A percentile compares a stretch with the other conserved stretches of the same genome.
Evolutionary conservation across 306 rosid species (phyloP).

Genomic region (Rubus idaeus): DNA sequence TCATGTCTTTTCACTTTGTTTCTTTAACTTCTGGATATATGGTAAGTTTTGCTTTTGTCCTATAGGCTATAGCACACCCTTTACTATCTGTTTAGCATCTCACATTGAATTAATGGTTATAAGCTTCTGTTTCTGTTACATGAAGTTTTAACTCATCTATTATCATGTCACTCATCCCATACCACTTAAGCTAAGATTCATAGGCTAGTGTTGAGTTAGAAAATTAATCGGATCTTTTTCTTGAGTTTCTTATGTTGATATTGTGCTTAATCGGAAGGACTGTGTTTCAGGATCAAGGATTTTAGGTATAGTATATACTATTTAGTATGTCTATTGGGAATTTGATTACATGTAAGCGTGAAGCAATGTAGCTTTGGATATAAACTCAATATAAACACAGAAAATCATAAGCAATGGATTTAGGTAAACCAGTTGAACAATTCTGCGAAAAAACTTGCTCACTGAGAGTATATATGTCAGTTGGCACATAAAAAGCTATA

Average conservation of each 20-base stretch:
- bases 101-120: background rate
- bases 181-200: background rate
- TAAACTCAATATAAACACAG: background rate
- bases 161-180: background rate
- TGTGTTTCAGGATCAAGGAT: background rate
- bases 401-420: background rate
- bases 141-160: background rate
- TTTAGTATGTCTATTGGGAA: background rate
- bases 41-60: background rate
- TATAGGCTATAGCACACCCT: background rate
- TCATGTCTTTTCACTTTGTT: background rate
- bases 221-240: background rate
- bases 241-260: background rate
- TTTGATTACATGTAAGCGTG: background rate
- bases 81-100: conserved; percentile 1
- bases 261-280: background rate
- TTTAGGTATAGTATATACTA: background rate
- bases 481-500: background rate
- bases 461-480: background rate
- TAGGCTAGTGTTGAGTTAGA: background rate
- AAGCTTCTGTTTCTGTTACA: background rate
- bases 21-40: background rate
- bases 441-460: background rate
- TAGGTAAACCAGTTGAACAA: background rate
- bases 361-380: background rate